Base-by-base conservation (phyloP, 192 early-diverging fungal species). In the Dissophora ornata region DNA sequence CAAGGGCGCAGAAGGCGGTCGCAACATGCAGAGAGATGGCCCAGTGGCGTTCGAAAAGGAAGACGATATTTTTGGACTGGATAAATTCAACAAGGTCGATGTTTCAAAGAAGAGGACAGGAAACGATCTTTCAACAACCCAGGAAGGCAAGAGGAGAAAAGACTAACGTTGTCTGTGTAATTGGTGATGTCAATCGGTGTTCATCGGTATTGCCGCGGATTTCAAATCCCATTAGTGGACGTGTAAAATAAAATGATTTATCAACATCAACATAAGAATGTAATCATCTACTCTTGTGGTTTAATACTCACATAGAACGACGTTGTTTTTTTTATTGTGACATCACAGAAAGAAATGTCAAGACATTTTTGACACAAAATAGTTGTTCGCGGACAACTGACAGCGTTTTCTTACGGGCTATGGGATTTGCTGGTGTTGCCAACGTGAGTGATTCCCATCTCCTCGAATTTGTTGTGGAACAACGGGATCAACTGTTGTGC, bases 11-110 rank as follows among this genome's bases (percentile, higher is more conserved):
- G 91, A 90, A 10, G 85, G 80, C 12, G 81, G 81, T 21, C 56
- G 69, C 16, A 86, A 64, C n/a, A 84, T 82, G 52, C 81, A 85
- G 55, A 71, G 92, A 12, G 83, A 84, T 41, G 96, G 94, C 4
- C 97, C 97, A 10, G 96, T 99, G 2, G 90, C 94, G 73, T 99
- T 98, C 84, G 95, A 99, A 75, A 93, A 87, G 80, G 95, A 94
- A 13, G 79, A 79, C 25, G 97, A 99, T 84, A 87, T 93, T 58
- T 99, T 97, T 90, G 96, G 96, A 25, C 71, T 98, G 34, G 91
- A 95, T 32, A 87, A 87, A 13, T 99, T 99, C 77, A 77, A 77
- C 53, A 77, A 67, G 45, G 69, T 57, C 0, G 73, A 77, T 48
- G 52, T 53, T 0, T 59, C 54, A 0, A 77, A 77, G 64, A 77